Base-by-base conservation (phyloP, 2,329 filamentous ascomycete genomes). In the Diaporthe aspalathi region DNA sequence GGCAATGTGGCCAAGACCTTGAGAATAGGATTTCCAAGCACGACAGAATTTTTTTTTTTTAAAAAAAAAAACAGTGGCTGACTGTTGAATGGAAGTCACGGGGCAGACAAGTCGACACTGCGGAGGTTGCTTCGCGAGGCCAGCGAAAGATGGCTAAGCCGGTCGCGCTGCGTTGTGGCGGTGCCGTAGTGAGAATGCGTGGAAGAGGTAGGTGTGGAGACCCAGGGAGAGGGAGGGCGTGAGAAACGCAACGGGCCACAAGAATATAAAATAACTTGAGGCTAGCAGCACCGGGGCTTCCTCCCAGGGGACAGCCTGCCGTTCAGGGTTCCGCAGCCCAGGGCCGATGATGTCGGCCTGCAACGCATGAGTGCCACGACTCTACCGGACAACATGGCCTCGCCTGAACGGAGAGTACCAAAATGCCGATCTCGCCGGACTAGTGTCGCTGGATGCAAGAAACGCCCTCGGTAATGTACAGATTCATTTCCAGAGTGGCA, bases 311-410 rank as follows among this genome's bases (percentile, higher is more conserved):
- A 50, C n/a, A 50, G 60, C 60, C 60, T 65, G 60, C 45, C 29
- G 27, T 65, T 50, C 60, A 65, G 60, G 60, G 60, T 65, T 38
- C 49, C n/a, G 43, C 60, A 49, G 60, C 45, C 45, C 60, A 24
- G 60, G 53, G 45, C 29, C 47, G 60, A 45, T 65, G 45, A 50
- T 65, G 45, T 27, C 45, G 45, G 60, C 60, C 45, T 65, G 45
- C 47, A 50, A 50, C 14, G 38, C 56, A 40, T 9, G 22, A 38
- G 22, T 22, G 38, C 60, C n/a, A 65, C 29, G 45, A 35, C 45
- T 38, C 45, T 38, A 24, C 29, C 17, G 17, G 32, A 65, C 60
- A 32, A 47, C 29, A 65, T 20, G 43, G n/a, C 27, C 17, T 32
- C 7, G n/a, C n/a, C n/a, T 35, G 60, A 38, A 8, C 11, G 43